Evolutionary conservation across 495 filamentous ascomycete genomes (phyloP).

Genomic region (Staphylotrichum tortipilum): DNA sequence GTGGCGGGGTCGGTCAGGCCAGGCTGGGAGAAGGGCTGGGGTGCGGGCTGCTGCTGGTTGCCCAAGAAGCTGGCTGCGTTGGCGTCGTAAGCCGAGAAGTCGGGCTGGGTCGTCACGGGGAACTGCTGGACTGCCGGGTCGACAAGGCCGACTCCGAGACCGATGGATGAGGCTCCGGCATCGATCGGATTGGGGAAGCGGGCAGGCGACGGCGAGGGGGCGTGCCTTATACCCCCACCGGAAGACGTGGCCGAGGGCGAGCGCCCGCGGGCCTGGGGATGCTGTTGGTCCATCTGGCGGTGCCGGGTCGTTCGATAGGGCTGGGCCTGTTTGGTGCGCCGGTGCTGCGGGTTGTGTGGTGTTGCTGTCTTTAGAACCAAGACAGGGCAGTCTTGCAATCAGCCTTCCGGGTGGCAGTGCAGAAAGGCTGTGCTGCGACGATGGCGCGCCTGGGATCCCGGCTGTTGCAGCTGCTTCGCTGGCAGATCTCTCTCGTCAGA

Average conservation of each 20-base stretch:
- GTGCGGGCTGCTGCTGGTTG: conserved; percentile 34
- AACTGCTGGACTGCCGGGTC: conserved; percentile 32
- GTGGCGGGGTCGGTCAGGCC: conserved; percentile 25
- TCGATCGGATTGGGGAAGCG: conserved; percentile 37
- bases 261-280: conserved; percentile 37
- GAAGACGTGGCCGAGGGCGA: conserved; percentile 35
- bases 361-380: conserved; percentile 34
- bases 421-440: conserved; percentile 28
- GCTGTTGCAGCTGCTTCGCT: conserved; percentile 11
- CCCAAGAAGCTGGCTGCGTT: conserved; percentile 30
- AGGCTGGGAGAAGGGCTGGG: conserved; percentile 29
- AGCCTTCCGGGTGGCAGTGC: conserved; percentile 33
- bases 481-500: conserved; percentile 6
- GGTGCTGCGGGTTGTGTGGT: conserved; percentile 10
- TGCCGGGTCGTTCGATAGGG: conserved; percentile 11
- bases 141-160: conserved; percentile 38
- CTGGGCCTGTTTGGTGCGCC: background rate
- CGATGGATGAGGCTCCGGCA: conserved; percentile 27
- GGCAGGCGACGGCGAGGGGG: conserved; percentile 41
- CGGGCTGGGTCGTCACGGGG: conserved; percentile 25
- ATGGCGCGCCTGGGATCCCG: conserved; percentile 19
- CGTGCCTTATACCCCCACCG: conserved; percentile 40
- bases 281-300: conserved; percentile 39
- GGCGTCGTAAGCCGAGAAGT: conserved; percentile 28
- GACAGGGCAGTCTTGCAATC: conserved; percentile 30